Evolutionary conservation across 768 basidiomycete species (phyloP).

Genomic region (Kwoniella shandongensis): DNA sequence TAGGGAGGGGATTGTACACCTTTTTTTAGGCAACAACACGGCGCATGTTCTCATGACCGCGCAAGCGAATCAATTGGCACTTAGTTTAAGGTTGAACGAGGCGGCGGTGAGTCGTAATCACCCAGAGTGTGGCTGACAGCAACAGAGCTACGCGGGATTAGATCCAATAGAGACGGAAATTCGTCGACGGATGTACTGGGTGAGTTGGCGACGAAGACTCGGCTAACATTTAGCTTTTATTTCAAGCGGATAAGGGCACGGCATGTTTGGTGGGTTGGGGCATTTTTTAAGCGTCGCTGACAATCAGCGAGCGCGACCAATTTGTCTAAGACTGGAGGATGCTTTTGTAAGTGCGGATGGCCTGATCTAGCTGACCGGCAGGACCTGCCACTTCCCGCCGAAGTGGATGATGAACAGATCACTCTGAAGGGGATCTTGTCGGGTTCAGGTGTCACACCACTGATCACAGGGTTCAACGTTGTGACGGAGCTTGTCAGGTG

Average conservation of each 20-base stretch:
- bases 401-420: constrained; percentile 51
- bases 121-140: constrained; percentile 6
- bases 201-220: constrained; percentile 44
- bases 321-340: constrained; percentile 70
- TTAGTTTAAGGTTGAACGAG: constrained; percentile 42
- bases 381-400: constrained; percentile 27
- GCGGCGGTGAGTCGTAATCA: constrained; percentile 27
- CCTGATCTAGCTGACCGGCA: background rate
- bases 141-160: constrained; percentile 62
- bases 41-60: constrained; percentile 40
- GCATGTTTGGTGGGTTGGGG: constrained; percentile 31
- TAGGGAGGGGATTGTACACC: constrained; percentile 43
- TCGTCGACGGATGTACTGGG: constrained; percentile 64
- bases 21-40: constrained; percentile 43
- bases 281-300: constrained; percentile 6
- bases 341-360: constrained; percentile 13
- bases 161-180: constrained; percentile 84
- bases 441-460: constrained; percentile 39
- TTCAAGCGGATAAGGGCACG: constrained; percentile 76
- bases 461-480: constrained; percentile 47
- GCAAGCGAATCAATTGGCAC: constrained; percentile 37
- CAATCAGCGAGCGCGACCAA: constrained; percentile 34
- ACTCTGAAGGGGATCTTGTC: constrained; percentile 36
- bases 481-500: constrained; percentile 40
- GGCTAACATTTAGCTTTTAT: constrained; percentile 72